Evolutionary conservation across 2,329 filamentous ascomycete species (phyloP).

Genomic region (Sarocladium kiliense): DNA sequence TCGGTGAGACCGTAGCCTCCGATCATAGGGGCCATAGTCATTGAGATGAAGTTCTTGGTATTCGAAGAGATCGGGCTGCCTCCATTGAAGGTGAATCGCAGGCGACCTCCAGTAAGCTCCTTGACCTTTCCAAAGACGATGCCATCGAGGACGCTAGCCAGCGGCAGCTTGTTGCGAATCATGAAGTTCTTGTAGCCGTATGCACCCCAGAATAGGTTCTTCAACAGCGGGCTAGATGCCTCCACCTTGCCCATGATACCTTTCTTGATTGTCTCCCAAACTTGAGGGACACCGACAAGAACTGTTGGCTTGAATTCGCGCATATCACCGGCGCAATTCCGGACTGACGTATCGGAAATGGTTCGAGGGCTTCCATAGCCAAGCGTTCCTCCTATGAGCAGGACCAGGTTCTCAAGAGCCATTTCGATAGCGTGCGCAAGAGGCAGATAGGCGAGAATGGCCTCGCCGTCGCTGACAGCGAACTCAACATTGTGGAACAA

Average conservation of each 20-base stretch:
- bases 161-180: conserved; percentile 54
- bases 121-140: conserved; percentile 91
- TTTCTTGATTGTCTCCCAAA: conserved; percentile 98
- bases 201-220: conserved; percentile 71
- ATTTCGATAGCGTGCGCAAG: conserved; percentile 96
- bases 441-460: conserved; percentile 84
- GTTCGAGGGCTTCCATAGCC: conserved; percentile 92
- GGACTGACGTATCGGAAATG: conserved; percentile 77
- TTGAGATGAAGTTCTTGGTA: conserved; percentile 84
- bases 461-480: conserved; percentile 71
- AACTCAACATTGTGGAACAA: conserved; percentile 72
- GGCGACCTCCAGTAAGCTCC: conserved; percentile 78
- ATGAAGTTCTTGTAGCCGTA: conserved; percentile 56
- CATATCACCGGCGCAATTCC: conserved; percentile 91
- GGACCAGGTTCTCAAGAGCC: conserved; percentile 84
- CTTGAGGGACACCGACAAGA: conserved; percentile 88
- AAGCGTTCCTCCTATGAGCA: conserved; percentile 87
- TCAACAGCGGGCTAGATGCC: conserved; percentile 61
- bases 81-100: conserved; percentile 91
- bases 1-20: conserved; percentile 92
- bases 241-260: conserved; percentile 80
- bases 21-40: conserved; percentile 92
- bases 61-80: conserved; percentile 85
- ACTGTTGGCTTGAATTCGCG: conserved; percentile 85
- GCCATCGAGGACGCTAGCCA: conserved; percentile 66